phyloP scores from a whole-genome alignment of 306 rosid genomes.

The Acmispon strigosus region DNA sequence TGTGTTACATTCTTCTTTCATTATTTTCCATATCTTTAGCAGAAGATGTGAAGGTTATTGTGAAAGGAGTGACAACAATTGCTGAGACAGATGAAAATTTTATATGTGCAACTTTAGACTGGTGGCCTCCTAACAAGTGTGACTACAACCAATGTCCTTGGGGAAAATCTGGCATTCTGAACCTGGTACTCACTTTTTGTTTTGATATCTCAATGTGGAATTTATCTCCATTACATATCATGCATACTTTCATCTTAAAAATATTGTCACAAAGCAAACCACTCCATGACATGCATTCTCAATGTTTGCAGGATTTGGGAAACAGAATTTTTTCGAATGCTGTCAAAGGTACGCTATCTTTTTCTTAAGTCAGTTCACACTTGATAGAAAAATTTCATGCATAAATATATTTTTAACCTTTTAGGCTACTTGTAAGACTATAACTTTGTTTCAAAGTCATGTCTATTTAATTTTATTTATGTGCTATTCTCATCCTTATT shows the following conservation, averaged over 20 bases:
- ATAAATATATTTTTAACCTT: neutral
- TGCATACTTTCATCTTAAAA: neutral
- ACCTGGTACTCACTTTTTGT: constrained; percentile 27
- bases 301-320: constrained; percentile 37
- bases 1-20: neutral
- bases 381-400: neutral
- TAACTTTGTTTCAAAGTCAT: neutral
- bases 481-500: neutral
- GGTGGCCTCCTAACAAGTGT: constrained; percentile 67
- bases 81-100: constrained; percentile 49
- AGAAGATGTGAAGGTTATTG: constrained; percentile 24
- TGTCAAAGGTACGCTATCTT: constrained; percentile 36
- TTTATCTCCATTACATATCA: neutral
- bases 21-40: constrained; percentile 20
- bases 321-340: constrained; percentile 46
- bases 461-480: neutral
- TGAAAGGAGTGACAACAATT: constrained; percentile 33
- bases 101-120: constrained; percentile 62
- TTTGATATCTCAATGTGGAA: too few species aligned
- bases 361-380: neutral
- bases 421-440: neutral
- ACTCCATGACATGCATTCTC: neutral
- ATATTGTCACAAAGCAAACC: neutral
- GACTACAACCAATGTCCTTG: constrained; percentile 56
- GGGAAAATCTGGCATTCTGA: constrained; percentile 42